Conservation (phyloP, 1,284 basidiomycete genomes). For the Mycena citricolor region DNA sequence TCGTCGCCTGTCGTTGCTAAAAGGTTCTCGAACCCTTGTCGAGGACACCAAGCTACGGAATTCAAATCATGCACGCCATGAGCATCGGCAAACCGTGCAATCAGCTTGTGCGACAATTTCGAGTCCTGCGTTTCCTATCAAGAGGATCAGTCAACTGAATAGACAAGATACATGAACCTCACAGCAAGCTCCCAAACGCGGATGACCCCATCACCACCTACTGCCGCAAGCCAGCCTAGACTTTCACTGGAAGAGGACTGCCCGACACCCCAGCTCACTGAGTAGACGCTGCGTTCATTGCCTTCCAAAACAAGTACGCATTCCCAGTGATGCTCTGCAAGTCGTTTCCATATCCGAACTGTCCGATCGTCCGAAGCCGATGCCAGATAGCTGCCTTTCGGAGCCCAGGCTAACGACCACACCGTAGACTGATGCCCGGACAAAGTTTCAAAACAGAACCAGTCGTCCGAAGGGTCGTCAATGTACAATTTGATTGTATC, state of each 20-base stretch:
- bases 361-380: conserved; percentile 80
- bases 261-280: conserved; percentile 69
- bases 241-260: conserved; percentile 27
- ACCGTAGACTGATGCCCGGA: conserved; percentile 86
- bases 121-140: conserved; percentile 30
- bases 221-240: conserved; percentile 73
- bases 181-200: conserved; percentile 74
- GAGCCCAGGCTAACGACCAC: conserved; percentile 87
- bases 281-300: conserved; percentile 78
- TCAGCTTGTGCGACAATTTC: conserved; percentile 40
- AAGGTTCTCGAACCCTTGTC: conserved; percentile 56
- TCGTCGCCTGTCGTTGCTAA: conserved; percentile 83
- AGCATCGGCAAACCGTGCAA: conserved; percentile 54
- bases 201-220: conserved; percentile 77
- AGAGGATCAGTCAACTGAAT: conserved; percentile 7
- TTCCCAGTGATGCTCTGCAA: conserved; percentile 58
- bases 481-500: conserved; percentile 94
- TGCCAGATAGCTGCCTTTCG: conserved; percentile 80
- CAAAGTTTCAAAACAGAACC: conserved; percentile 86
- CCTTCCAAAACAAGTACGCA: conserved; percentile 54
- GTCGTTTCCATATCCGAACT: conserved; percentile 68
- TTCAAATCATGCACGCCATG: conserved; percentile 83
- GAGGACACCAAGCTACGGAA: conserved; percentile 74
- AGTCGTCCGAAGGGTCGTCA: conserved; percentile 94
- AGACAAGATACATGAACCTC: conserved; percentile 25